These are phyloP conservation scores for Pichia gijzeniarum DNA, from an alignment of 805 yeast species.

Conservation along the genomic window DNA sequence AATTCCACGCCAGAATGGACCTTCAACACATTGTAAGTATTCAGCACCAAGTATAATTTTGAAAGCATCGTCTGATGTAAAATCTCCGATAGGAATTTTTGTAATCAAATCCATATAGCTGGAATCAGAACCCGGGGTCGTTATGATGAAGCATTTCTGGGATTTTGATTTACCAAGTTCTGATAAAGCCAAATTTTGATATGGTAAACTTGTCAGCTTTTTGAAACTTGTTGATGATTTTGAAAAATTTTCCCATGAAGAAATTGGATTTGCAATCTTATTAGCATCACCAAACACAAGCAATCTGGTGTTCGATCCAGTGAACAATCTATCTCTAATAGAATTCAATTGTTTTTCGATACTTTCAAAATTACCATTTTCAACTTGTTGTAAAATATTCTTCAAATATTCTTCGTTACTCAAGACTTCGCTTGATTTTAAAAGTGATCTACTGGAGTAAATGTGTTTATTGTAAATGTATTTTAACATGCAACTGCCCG, in stretches of 20 bases:
- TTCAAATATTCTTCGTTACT: conserved; percentile 53
- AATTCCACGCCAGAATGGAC: conserved; percentile 95
- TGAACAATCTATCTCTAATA: conserved; percentile 47
- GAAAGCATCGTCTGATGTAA: conserved; percentile 53
- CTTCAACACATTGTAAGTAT: conserved; percentile 81
- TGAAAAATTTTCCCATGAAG: conserved; percentile 46
- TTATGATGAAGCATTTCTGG: conserved; percentile 51
- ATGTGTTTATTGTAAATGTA: conserved; percentile 45
- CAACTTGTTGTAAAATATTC: conserved; percentile 41
- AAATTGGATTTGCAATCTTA: conserved; percentile 47
- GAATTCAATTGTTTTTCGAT: conserved; percentile 45
- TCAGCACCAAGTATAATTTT: conserved; percentile 69
- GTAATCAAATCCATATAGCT: conserved; percentile 59
- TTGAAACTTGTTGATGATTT: neutral
- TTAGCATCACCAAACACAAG: conserved; percentile 65
- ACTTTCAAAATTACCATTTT: conserved; percentile 44
- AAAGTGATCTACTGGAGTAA: conserved; percentile 53
- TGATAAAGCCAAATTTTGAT: conserved; percentile 48
- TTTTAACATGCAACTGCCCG: conserved; percentile 56
- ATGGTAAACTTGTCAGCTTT: conserved; percentile 36
- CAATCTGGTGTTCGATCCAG: conserved; percentile 54
- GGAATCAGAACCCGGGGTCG: conserved; percentile 82
- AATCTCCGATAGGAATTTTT: conserved; percentile 46
- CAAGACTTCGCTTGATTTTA: conserved; percentile 61
- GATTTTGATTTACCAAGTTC: conserved; percentile 47